Percentiles rank a stretch among this genome's conserved stretches.
phyloP scores from a whole-genome alignment of 2,329 filamentous ascomycete genomes.

The Endothia cerciana region DNA sequence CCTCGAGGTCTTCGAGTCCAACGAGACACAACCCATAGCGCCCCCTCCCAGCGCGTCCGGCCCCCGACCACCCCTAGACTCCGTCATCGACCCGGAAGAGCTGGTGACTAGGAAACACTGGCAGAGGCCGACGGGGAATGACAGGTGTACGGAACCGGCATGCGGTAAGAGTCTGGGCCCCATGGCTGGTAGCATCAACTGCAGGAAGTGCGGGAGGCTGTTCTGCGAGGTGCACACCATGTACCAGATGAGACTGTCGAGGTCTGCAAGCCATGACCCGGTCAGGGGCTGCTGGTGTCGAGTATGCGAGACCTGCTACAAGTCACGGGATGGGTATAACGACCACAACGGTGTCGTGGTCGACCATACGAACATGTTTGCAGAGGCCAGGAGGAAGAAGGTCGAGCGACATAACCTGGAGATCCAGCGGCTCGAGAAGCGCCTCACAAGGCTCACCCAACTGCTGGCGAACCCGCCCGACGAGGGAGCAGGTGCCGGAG shows the following conservation, averaged over 20 bases:
- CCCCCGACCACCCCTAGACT: slow-evolving; percentile 46
- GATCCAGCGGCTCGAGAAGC: slow-evolving; percentile 86
- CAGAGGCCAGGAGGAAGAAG: slow-evolving; percentile 70
- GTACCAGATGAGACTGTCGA: slow-evolving; percentile 98
- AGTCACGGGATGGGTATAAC: slow-evolving; percentile 93
- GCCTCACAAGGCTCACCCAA: slow-evolving; percentile 86
- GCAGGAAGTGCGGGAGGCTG: slow-evolving; percentile 85
- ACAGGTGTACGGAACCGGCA: slow-evolving; percentile 83
- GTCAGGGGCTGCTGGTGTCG: slow-evolving; percentile 89
- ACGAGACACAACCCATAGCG: slow-evolving; percentile 62
- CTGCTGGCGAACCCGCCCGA: slow-evolving; percentile 76
- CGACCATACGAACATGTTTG: slow-evolving; percentile 75
- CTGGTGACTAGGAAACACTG: slow-evolving; percentile 87
- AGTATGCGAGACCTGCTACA: slow-evolving; percentile 99
- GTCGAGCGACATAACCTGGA: slow-evolving; percentile 88
- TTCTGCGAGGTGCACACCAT: slow-evolving; percentile 99
- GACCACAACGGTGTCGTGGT: slow-evolving; percentile 75
- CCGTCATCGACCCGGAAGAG: slow-evolving; percentile 77
- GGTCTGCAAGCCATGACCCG: slow-evolving; percentile 87
- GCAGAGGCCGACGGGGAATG: slow-evolving; percentile 76
- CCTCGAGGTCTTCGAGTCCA: slow-evolving; percentile 91
- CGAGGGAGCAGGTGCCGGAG: slow-evolving; percentile 55
- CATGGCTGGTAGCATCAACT: slow-evolving; percentile 86
- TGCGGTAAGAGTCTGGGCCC: slow-evolving; percentile 81
- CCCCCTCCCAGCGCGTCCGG: slow-evolving; percentile 42